Evolutionary conservation across 208 protist genomes (phyloP).

Genomic region (Perkinsela sp.): DNA sequence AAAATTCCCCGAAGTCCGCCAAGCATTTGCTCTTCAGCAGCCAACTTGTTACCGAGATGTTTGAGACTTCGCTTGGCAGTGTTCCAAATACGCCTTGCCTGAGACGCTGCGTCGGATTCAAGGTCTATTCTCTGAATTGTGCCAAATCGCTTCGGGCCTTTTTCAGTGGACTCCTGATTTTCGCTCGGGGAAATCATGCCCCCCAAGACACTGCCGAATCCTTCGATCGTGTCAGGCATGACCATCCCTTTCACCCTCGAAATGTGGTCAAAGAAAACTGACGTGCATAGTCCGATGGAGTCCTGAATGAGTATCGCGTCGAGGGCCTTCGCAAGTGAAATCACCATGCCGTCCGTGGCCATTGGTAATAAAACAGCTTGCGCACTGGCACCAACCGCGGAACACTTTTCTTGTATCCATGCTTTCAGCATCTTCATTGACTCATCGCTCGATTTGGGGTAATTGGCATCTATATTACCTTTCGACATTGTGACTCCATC

Average conservation of each 20-base stretch:
- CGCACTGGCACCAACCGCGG: not conserved
- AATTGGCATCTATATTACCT: not conserved
- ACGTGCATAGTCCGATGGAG: not conserved
- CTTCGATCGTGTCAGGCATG: not conserved
- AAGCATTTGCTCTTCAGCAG: not conserved
- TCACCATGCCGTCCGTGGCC: not conserved
- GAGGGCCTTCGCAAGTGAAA: not conserved
- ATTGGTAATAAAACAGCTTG: not conserved
- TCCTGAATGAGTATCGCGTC: not conserved
- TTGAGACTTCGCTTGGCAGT: not conserved
- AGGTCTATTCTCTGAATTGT: not conserved
- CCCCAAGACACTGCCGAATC: not conserved
- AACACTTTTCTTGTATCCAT: not conserved
- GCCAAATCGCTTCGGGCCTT: not conserved
- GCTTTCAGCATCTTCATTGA: not conserved
- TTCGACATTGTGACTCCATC: not conserved
- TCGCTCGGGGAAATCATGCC: not conserved
- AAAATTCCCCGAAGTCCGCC: not conserved
- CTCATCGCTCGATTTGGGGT: not conserved
- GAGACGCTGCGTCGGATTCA: not conserved
- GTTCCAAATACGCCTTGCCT: not conserved
- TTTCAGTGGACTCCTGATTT: not conserved
- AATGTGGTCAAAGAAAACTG: not conserved
- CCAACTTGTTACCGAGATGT: not conserved
- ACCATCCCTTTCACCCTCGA: not conserved